phyloP scores from a whole-genome alignment of 805 yeast genomes.

The Saccharomycopsis javanensis region DNA sequence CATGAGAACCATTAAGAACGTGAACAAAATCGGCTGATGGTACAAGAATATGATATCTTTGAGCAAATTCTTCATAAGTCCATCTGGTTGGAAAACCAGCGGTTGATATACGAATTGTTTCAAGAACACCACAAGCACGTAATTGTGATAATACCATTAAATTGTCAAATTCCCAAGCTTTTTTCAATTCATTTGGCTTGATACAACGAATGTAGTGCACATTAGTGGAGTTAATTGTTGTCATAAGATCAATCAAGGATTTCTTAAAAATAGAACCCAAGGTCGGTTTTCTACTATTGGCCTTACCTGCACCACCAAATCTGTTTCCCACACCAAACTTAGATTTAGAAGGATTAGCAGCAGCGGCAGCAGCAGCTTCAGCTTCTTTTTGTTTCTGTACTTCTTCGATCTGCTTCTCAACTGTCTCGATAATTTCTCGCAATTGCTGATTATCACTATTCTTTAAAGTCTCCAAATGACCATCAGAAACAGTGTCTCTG shows the following conservation, averaged over 20 bases:
- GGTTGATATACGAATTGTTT: slow-evolving; percentile 91
- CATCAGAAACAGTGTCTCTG: slow-evolving; percentile 95
- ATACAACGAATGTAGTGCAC: slow-evolving; percentile 96
- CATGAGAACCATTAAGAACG: slow-evolving; percentile 40
- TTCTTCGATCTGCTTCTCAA: slow-evolving; percentile 48
- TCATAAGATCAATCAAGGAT: slow-evolving; percentile 87
- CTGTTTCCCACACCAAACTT: slow-evolving; percentile 19
- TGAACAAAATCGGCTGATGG: slow-evolving; percentile 60
- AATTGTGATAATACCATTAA: slow-evolving; percentile 91
- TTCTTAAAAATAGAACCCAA: slow-evolving; percentile 89
- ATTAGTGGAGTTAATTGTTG: slow-evolving; percentile 85
- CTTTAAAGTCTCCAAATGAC: slow-evolving; percentile 77
- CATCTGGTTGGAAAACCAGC: slow-evolving; percentile 97
- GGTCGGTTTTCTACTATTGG: slow-evolving; percentile 72
- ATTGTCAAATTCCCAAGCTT: slow-evolving; percentile 93
- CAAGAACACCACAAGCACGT: slow-evolving; percentile 97
- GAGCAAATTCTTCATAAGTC: slow-evolving; percentile 88
- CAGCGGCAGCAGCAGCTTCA: slow-evolving; percentile 20
- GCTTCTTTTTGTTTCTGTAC: slow-evolving; percentile 31
- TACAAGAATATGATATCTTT: slow-evolving; percentile 76
- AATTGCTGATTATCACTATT: slow-evolving; percentile 59
- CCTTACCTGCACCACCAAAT: slow-evolving; percentile 30
- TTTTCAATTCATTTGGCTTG: slow-evolving; percentile 89
- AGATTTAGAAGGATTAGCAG: slow-evolving; percentile 26
- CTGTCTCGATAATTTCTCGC: slow-evolving; percentile 50